Evolutionary conservation across 2,329 filamentous ascomycete genomes (phyloP), one percentile per base, ranked within the genome.

Genomic region (Echinosphaeria canescens): DNA sequence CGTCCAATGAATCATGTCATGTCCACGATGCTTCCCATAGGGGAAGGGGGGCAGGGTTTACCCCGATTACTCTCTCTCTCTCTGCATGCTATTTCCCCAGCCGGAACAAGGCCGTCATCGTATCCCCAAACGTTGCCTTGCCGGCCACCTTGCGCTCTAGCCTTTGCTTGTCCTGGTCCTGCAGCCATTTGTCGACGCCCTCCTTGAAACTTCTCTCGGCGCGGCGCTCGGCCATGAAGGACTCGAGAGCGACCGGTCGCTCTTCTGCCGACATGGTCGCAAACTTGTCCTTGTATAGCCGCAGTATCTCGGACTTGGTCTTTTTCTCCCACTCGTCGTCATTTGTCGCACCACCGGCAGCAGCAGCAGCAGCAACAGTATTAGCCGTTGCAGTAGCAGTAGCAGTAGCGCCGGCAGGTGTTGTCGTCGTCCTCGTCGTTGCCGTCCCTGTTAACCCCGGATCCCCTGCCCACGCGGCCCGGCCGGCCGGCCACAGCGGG

Each of bases 81-180:
- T n/a, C n/a, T n/a, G n/a, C n/a, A n/a, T n/a, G n/a, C n/a, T 19
- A 19, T 19, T 19, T 19, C 17, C 26, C 34, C 33, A 28, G 54
- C 44, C 10, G n/a, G n/a, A n/a, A 40, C 26, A 2, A 42, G 43
- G 10, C 44, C 7, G 10, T 40, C 10, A 54, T 36, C 33, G 42
- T 48, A 36, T 61, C 56, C 36, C 42, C 42, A 15, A 53, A 25
- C 4, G 53, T 58, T 31, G 51, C 47, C 40, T 56, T 51, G 27
- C 62, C 69, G 39, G 62, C 55, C 36, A 59, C 59, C 43, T 61
- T 64, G 36, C 70, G 54, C 38, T 58, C 51, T 42, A 55, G 48
- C 34, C 65, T 49, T 34, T 60, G 54, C 38, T 55, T 47, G 25
- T 59, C 53, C 45, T 72, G 57, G 39, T 66, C 50, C 30, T 61